phyloP scores from a whole-genome alignment of 176 grass and related monocot genomes.

The Alopecurus myosuroides region DNA sequence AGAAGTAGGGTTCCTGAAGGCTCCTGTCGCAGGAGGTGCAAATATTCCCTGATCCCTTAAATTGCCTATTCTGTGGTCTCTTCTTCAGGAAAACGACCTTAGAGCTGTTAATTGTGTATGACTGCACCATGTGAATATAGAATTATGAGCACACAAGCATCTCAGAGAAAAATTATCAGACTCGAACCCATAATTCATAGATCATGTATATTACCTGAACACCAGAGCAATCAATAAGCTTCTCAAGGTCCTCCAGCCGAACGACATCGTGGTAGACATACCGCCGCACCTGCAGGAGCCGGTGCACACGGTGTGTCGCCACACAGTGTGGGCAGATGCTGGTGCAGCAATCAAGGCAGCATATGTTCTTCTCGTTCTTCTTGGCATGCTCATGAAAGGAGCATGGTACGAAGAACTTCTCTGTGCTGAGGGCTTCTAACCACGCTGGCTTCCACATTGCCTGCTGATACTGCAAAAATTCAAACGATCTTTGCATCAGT shows the following conservation, averaged over 20 bases:
- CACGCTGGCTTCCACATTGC: slow-evolving; percentile 86
- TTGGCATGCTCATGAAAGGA: slow-evolving; percentile 73
- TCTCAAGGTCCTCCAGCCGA: slow-evolving; percentile 89
- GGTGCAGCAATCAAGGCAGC: slow-evolving; percentile 90
- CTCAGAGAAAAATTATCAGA: slow-evolving; percentile 15
- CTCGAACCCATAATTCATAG: slow-evolving; percentile 3
- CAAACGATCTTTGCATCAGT: slow-evolving; percentile 14
- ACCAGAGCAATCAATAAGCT: slow-evolving; percentile 84
- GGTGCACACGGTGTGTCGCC: slow-evolving; percentile 66
- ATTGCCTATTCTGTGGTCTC: slow-evolving; percentile 94
- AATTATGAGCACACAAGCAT: slow-evolving; percentile 31
- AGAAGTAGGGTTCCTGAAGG: slow-evolving; percentile 94
- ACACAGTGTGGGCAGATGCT: slow-evolving; percentile 96
- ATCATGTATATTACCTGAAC: slow-evolving; percentile 69
- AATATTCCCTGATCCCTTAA: slow-evolving; percentile 90
- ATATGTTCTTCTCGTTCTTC: slow-evolving; percentile 99
- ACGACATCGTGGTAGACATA: slow-evolving; percentile 92
- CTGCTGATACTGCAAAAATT: slow-evolving; percentile 38
- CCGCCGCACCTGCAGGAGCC: slow-evolving; percentile 82
- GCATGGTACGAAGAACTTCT: slow-evolving; percentile 79
- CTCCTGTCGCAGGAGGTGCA: slow-evolving; percentile 92
- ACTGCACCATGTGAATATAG: slow-evolving; percentile 49
- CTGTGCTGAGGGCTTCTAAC: slow-evolving; percentile 77
- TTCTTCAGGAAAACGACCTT: slow-evolving; percentile 99
- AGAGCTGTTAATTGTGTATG: slow-evolving; percentile 97